Evolutionary conservation across 2,329 filamentous ascomycete species (phyloP).

Genomic region (Neoarthrinium moseri): DNA sequence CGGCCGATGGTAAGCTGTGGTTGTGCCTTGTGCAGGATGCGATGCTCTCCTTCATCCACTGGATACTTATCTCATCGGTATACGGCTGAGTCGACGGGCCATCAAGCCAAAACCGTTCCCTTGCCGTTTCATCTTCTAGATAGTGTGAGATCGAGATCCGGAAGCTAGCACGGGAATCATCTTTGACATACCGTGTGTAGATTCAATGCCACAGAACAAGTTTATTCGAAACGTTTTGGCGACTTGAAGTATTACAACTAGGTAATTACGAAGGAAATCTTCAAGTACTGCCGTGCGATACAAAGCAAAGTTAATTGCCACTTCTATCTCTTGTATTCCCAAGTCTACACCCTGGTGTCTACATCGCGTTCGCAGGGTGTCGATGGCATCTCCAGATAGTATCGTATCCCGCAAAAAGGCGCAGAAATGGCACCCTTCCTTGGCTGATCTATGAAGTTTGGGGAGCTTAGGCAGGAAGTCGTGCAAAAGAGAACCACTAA

Average conservation of each 20-base stretch:
- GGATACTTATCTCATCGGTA: not conserved
- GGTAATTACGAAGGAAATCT: not conserved
- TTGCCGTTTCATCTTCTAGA: not conserved
- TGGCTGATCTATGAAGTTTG: not conserved
- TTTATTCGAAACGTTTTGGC: not conserved
- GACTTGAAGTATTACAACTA: not conserved
- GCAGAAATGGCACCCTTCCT: not conserved
- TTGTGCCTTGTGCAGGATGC: not conserved
- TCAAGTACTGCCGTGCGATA: accelerated
- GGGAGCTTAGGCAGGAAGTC: not conserved
- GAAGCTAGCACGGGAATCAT: not conserved
- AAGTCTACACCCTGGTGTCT: not conserved
- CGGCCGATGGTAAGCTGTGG: not conserved
- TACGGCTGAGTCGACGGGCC: not conserved
- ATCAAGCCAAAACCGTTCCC: slow-evolving; percentile 4
- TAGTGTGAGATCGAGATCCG: not conserved
- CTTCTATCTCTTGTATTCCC: not conserved
- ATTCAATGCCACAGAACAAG: not conserved
- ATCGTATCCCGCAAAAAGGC: slow-evolving; percentile 1
- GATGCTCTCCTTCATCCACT: not conserved
- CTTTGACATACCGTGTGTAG: not conserved
- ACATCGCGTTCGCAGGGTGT: not conserved
- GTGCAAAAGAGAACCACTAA: not conserved
- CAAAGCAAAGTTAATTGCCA: not conserved
- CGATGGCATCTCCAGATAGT: not conserved